A percentile compares a stretch with the other conserved stretches of the same genome.
Evolutionary conservation across 345 rosid genomes (phyloP).

Genomic region (Hypericum androsaemum): DNA sequence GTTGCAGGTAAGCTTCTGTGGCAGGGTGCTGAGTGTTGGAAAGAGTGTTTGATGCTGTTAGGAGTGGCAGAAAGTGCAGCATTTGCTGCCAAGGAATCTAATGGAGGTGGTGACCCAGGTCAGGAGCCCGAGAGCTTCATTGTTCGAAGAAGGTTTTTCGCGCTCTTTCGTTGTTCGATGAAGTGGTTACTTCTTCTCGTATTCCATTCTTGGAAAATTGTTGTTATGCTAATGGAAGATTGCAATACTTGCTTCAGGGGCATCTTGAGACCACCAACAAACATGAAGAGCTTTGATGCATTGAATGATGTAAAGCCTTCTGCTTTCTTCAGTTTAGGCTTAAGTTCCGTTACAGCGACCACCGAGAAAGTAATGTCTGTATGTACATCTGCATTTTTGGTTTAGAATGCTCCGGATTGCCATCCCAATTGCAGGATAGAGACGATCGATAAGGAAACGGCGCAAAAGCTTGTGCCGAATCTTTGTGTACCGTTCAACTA

Average conservation of each 20-base stretch:
- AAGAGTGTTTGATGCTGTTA: slow-evolving; percentile 59
- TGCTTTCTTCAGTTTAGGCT: slow-evolving; percentile 14
- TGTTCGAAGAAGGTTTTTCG: slow-evolving; percentile 59
- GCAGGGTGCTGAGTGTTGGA: slow-evolving; percentile 86
- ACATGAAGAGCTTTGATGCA: slow-evolving; percentile 43
- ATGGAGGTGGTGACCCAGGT: slow-evolving; percentile 18
- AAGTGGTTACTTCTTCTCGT: no score
- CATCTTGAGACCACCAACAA: slow-evolving; percentile 78
- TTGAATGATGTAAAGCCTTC: slow-evolving; percentile 47
- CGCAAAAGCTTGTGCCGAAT: slow-evolving; percentile 53
- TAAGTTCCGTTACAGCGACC: neutral
- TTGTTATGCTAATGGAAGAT: neutral
- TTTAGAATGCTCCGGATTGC: slow-evolving; percentile 76
- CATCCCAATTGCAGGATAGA: slow-evolving; percentile 65
- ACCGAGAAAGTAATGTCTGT: slow-evolving; percentile 1
- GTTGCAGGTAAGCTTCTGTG: slow-evolving; percentile 67
- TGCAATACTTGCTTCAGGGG: slow-evolving; percentile 39
- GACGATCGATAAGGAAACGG: slow-evolving; percentile 42
- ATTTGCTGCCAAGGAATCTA: slow-evolving; percentile 19
- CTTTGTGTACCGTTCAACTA: slow-evolving; percentile 44
- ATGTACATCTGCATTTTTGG: slow-evolving; percentile 16
- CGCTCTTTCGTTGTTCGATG: no score
- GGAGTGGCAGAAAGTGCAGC: slow-evolving; percentile 50
- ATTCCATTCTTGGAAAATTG: no score
- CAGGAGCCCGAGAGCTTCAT: slow-evolving; percentile 27